Conservation (phyloP, 2,329 filamentous ascomycete genomes). For the Xenosphaeropsis pyriputrescens region DNA sequence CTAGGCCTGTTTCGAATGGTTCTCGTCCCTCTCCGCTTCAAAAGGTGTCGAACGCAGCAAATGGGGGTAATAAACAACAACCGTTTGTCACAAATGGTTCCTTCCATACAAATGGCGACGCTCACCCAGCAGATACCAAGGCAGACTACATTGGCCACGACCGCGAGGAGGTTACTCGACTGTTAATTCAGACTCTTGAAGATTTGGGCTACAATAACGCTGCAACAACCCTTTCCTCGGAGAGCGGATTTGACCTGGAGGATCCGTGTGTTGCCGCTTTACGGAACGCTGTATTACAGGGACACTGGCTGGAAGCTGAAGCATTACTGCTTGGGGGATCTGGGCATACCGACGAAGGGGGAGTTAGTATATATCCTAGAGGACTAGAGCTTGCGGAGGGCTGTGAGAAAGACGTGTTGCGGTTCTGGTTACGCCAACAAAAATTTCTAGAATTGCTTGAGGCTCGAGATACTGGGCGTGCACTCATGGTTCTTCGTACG, state of each 20-base stretch:
- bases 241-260: constrained; percentile 82
- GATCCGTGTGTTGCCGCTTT: constrained; percentile 78
- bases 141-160: constrained; percentile 66
- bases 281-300: constrained; percentile 62
- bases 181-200: constrained; percentile 78
- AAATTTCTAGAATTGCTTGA: constrained; percentile 91
- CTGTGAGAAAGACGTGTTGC: constrained; percentile 66
- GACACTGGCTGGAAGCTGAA: constrained; percentile 79
- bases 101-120: constrained; percentile 35
- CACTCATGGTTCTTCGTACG: constrained; percentile 68
- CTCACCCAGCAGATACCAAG: constrained; percentile 17
- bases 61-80: constrained; percentile 31
- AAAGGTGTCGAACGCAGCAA: constrained; percentile 27
- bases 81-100: constrained; percentile 12
- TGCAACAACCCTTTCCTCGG: constrained; percentile 57
- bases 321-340: constrained; percentile 49
- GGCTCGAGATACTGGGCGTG: constrained; percentile 53
- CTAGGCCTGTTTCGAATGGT: constrained; percentile 41
- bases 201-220: constrained; percentile 78
- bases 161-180: constrained; percentile 81
- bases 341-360: constrained; percentile 22
- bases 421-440: constrained; percentile 80
- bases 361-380: constrained; percentile 27
- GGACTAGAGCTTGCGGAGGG: constrained; percentile 63
- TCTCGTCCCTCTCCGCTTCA: constrained; percentile 26